A percentile compares a stretch with the other conserved stretches of the same genome.
phyloP scores from a whole-genome alignment of 1,284 basidiomycete species.

The Malassezia vespertilionis region DNA sequence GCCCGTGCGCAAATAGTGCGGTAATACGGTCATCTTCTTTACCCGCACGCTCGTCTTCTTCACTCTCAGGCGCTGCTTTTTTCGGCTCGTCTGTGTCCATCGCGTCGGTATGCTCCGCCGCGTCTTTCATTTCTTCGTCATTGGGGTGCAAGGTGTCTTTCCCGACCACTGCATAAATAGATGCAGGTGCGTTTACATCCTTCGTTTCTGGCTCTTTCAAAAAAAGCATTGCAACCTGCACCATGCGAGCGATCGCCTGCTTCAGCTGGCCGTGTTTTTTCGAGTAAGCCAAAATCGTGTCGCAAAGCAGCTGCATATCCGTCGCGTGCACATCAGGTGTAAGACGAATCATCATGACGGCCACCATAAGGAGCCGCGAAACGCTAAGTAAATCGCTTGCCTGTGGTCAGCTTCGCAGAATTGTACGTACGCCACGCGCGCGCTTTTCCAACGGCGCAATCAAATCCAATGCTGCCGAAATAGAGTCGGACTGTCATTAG shows the following conservation, averaged over 20 bases:
- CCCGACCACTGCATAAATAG: conserved; percentile 12
- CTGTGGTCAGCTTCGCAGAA: conserved; percentile 50
- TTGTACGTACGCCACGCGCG: conserved; percentile 75
- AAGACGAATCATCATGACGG: conserved; percentile 51
- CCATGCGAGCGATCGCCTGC: conserved; percentile 74
- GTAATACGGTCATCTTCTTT: conserved; percentile 31
- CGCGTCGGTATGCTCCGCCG: conserved; percentile 13
- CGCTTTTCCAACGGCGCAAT: conserved; percentile 85
- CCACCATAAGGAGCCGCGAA: conserved; percentile 65
- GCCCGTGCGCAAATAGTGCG: conserved; percentile 31
- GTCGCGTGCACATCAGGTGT: conserved; percentile 23
- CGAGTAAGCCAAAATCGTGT: conserved; percentile 49
- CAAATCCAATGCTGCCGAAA: conserved; percentile 66
- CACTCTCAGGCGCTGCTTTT: conserved; percentile 11
- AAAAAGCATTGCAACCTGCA: conserved; percentile 50
- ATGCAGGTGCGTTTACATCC: conserved; percentile 15
- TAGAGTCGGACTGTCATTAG: neutral
- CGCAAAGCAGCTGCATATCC: conserved; percentile 28
- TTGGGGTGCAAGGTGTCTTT: conserved; percentile 18
- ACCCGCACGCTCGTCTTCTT: conserved; percentile 31
- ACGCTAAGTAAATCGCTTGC: conserved; percentile 87
- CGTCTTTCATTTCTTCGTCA: conserved; percentile 18
- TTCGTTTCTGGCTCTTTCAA: conserved; percentile 24
- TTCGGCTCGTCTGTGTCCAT: conserved; percentile 1
- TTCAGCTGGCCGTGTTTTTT: conserved; percentile 98